Base-by-base conservation (phyloP, 139 green algal genomes). In the Chlorella vulgaris region DNA sequence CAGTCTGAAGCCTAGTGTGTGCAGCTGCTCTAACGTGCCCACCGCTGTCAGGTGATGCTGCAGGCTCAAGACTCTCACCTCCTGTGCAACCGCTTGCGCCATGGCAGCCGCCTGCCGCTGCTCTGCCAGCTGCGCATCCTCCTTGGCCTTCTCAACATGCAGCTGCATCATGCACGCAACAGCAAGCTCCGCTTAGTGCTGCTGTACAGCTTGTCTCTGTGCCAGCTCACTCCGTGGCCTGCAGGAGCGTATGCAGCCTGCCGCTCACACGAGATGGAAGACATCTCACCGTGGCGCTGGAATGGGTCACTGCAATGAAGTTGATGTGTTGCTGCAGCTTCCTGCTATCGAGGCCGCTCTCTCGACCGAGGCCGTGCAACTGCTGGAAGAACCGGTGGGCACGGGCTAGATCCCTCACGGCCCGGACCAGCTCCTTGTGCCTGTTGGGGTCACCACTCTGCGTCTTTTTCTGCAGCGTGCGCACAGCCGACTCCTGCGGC, bases 401-500 rank as follows among this genome's bases (percentile, higher is more conserved):
- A 38, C 82, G 33, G 26, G 74, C 60, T n/a, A 96, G 79, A 38
- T 85, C 82, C 19, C 24, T 24, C 7, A 87, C 62, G 3, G 92
- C 93, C 5, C 35, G 42, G 50, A 19, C 18, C 38, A 80, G 18
- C 38, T 69, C 71, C 0, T 22, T 38, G 8, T 90, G 68, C 79
- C 89, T 90, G 38, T 60, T 85, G 18, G 81, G 38, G 55, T 95
- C 92, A 2, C 76, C 85, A 15, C 71, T 7, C 1, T 38, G 39
- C 18, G 86, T 80, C 73, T 92, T 79, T 80, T 90, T 85, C 61
- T 88, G 84, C 85, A 94, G 90, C 28, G 84, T 87, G 53, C 88
- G 88, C 39, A 92, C 85, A 5, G 94, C 90, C 47, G 82, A 86
- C 84, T 97, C 91, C 92, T 97, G 91, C 76, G 74, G 6, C 31